Evolutionary conservation across 768 basidiomycete genomes (phyloP).

Genomic region (Kondoa subrosea): DNA sequence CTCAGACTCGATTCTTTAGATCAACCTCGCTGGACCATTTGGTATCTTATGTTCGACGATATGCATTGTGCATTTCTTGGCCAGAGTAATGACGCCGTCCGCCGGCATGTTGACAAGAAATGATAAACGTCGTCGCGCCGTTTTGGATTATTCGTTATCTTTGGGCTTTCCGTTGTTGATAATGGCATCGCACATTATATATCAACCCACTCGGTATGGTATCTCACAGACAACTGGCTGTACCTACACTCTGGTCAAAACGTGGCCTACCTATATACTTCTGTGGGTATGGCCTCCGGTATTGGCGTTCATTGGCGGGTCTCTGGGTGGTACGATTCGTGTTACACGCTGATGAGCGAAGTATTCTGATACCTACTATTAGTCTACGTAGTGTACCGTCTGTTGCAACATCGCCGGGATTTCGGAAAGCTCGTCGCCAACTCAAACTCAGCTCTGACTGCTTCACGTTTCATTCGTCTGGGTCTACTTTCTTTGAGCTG

Average conservation of each 20-base stretch:
- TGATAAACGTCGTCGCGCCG: conserved; percentile 2
- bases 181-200: conserved; percentile 17
- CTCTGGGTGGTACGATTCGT: conserved; percentile 9
- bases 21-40: conserved; percentile 7
- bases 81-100: conserved; percentile 16
- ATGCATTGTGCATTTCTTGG: conserved; percentile 19
- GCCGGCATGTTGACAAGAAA: conserved; percentile 12
- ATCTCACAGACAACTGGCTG: conserved; percentile 11
- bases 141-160: conserved; percentile 15
- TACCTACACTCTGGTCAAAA: background rate
- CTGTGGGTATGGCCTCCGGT: conserved; percentile 12
- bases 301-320: conserved; percentile 7
- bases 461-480: conserved; percentile 18
- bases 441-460: conserved; percentile 16
- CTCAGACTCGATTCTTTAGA: conserved; percentile 1
- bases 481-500: conserved; percentile 8
- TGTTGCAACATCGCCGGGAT: conserved; percentile 13
- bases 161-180: conserved; percentile 18
- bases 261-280: conserved; percentile 14
- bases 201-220: conserved; percentile 14
- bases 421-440: conserved; percentile 15
- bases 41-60: conserved; percentile 14
- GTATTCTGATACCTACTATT: background rate
- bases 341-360: no score
- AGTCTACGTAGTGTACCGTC: conserved; percentile 18